Evolutionary conservation across 1,284 basidiomycete species (phyloP), one percentile per base, ranked within the genome.

Genomic region (Coniferiporia sulphurascens): DNA sequence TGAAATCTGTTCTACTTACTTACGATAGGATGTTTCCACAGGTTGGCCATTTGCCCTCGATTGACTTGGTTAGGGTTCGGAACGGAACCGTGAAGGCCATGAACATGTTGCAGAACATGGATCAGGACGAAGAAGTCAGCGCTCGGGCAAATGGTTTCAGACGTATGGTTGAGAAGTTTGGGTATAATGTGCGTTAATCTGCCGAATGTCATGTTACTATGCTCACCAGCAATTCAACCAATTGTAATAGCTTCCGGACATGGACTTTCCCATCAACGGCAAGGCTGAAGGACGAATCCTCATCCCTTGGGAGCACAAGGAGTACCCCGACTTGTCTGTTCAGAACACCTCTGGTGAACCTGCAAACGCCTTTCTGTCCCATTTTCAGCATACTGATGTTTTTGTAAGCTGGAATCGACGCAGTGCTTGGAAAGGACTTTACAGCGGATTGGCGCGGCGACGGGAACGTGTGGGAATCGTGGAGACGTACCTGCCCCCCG

Each of bases 211-310:
- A 55, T 53, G 54, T 21, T 27, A 36, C 13, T 34, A 58, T 58
- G 41, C 45, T 48, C 48, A 52, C 38, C 55, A 48, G 35, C 34
- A 36, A 46, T 49, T 66, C 22, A 49, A 64, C 35, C 66, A 45
- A 60, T 66, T 35, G 27, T 63, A 66, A 48, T 69, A 93, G 82
- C 80, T 97, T 2, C 93, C 93, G 9, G 84, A 96, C 74, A 87
- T 97, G 84, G 89, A 95, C 66, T 87, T 97, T 65, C 85, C 95
- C 0, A 85, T 97, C 74, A 97, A 97, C 67, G 85, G 91, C 44
- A 91, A 89, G 74, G 88, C 93, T 0, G 95, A 98, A 74, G 92
- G 93, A 12, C 88, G 95, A 19, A 86, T 97, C 10, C 78, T 98
- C 17, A 86, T 95, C 7, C 89, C 92, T 49, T 95, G 91, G 93